phyloP scores from a whole-genome alignment of 345 rosid species.

The Salix koriyanagi region DNA sequence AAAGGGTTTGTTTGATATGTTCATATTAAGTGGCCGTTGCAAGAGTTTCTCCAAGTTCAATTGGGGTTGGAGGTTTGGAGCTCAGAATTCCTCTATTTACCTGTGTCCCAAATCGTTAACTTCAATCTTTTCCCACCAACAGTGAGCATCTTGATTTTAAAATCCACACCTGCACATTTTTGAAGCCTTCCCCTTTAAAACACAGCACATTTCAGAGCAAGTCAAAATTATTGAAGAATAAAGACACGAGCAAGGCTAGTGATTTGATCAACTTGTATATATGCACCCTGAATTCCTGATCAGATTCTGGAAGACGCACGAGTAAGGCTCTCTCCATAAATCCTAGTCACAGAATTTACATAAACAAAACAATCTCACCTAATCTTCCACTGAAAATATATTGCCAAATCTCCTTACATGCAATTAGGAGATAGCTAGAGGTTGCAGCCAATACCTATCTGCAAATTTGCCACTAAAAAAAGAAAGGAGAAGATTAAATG shows the following conservation, averaged over 20 bases:
- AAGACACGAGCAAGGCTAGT: neutral
- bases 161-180: constrained; percentile 75
- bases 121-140: constrained; percentile 74
- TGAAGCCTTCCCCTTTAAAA: neutral
- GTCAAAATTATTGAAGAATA: neutral
- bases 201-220: neutral
- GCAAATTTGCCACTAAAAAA: neutral
- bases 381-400: neutral
- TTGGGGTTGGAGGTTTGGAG: too few relatives aligned
- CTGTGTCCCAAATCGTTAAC: constrained; percentile 98
- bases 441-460: too few relatives aligned
- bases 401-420: neutral
- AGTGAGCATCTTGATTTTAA: constrained; percentile 71
- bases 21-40: too few relatives aligned
- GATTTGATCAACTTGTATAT: neutral
- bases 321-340: neutral
- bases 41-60: too few relatives aligned
- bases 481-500: neutral
- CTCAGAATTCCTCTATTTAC: constrained; percentile 23
- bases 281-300: neutral
- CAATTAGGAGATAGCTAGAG: neutral
- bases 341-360: neutral
- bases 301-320: neutral
- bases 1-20: too few relatives aligned
- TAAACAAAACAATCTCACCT: neutral